Evolutionary conservation across 1,284 basidiomycete genomes (phyloP).

Genomic region (Melampsora larici-populina): DNA sequence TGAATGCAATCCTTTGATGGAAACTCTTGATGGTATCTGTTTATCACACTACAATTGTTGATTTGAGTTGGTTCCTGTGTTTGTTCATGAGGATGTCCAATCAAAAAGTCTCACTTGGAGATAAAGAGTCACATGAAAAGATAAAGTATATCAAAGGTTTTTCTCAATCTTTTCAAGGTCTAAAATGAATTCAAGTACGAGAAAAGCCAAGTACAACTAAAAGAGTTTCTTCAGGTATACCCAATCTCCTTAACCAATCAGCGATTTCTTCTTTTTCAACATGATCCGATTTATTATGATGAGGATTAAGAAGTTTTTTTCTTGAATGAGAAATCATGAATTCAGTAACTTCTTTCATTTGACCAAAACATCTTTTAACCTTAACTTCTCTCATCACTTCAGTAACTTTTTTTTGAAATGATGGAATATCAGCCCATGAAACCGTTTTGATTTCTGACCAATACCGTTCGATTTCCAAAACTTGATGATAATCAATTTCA

Average conservation of each 20-base stretch:
- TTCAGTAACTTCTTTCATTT: neutral
- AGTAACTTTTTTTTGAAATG: neutral
- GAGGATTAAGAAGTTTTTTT: neutral
- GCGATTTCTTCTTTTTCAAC: neutral
- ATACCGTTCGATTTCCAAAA: neutral
- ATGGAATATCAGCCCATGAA: neutral
- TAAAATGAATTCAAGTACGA: neutral
- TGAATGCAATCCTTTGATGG: too few species aligned
- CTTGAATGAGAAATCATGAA: neutral
- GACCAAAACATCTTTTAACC: neutral
- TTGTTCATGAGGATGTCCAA: too few species aligned
- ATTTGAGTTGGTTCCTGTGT: too few species aligned
- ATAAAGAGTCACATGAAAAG: too few species aligned
- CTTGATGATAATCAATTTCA: neutral
- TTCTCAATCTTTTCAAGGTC: too few species aligned
- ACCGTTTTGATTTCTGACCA: neutral
- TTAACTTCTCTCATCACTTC: neutral
- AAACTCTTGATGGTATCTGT: too few species aligned
- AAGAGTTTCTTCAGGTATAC: neutral
- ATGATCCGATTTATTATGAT: neutral
- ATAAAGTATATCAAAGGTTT: too few species aligned
- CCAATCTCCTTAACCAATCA: neutral
- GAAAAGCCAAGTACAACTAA: neutral
- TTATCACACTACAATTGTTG: too few species aligned
- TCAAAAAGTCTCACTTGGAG: too few species aligned